These are phyloP conservation scores for Candida sp. DNA, from an alignment of 1,139 yeast species.

Conservation along the genomic window DNA sequence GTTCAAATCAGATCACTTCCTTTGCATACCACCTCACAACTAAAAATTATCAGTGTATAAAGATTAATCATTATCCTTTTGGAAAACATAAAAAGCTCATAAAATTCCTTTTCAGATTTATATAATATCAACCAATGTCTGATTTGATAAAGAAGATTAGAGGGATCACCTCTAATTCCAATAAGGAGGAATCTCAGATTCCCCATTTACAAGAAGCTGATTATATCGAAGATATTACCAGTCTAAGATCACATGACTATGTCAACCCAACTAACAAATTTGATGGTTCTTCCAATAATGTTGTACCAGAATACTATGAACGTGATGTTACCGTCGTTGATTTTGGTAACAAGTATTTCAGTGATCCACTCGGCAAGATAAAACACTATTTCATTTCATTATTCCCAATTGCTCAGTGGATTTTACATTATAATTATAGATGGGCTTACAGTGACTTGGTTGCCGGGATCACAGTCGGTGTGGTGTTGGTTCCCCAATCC, in stretches of 20 bases:
- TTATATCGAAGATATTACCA: slow-evolving; percentile 5
- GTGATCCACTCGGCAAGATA: slow-evolving; percentile 38
- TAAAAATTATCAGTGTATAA: background rate
- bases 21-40: background rate
- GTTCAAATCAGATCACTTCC: background rate
- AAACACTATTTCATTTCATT: slow-evolving; percentile 54
- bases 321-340: slow-evolving; percentile 42
- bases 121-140: slow-evolving; percentile 5
- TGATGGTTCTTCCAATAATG: slow-evolving; percentile 9
- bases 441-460: slow-evolving; percentile 85
- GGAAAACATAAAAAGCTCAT: background rate
- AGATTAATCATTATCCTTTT: background rate
- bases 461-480: slow-evolving; percentile 93
- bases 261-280: slow-evolving; percentile 9
- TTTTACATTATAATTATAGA: slow-evolving; percentile 70
- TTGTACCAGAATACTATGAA: slow-evolving; percentile 41
- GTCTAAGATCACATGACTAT: slow-evolving; percentile 7
- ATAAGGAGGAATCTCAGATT: slow-evolving; percentile 13
- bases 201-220: slow-evolving; percentile 16
- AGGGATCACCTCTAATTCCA: slow-evolving; percentile 9
- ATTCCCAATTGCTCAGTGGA: slow-evolving; percentile 82
- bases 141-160: slow-evolving; percentile 9
- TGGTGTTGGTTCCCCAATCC: slow-evolving; percentile 90
- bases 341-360: slow-evolving; percentile 35
- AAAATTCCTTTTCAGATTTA: no score